Evolutionary conservation across 768 basidiomycete species (phyloP).

Genomic region (Suillus clintonianus): DNA sequence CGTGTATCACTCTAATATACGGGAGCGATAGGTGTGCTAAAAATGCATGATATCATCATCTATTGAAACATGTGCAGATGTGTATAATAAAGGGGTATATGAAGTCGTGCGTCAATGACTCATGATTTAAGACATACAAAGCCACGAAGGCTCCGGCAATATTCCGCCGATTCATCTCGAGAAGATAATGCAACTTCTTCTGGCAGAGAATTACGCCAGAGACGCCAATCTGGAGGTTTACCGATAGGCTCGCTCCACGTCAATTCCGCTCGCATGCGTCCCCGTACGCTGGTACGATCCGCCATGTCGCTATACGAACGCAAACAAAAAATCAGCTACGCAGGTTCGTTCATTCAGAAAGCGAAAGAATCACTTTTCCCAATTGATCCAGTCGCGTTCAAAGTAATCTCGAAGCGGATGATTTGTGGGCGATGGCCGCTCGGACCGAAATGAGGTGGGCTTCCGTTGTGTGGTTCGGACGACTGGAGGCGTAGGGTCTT

Average conservation of each 20-base stretch:
- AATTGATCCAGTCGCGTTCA: constrained; percentile 65
- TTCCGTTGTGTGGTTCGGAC: constrained; percentile 37
- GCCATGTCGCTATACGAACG: constrained; percentile 63
- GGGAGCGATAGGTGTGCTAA: neutral
- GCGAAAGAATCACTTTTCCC: constrained; percentile 57
- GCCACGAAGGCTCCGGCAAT: constrained; percentile 44
- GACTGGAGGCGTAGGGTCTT: constrained; percentile 38
- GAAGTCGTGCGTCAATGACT: neutral
- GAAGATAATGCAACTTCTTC: constrained; percentile 11
- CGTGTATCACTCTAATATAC: neutral
- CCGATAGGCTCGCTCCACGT: constrained; percentile 54
- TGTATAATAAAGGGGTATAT: neutral
- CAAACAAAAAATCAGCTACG: constrained; percentile 9
- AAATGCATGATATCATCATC: neutral
- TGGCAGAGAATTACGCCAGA: constrained; percentile 46
- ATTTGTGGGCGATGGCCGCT: constrained; percentile 21
- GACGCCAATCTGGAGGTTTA: constrained; percentile 51
- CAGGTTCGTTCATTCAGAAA: neutral
- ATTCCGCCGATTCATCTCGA: constrained; percentile 32
- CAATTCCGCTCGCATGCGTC: constrained; percentile 45
- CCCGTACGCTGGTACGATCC: constrained; percentile 66
- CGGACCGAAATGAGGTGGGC: constrained; percentile 15
- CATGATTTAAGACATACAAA: constrained; percentile 53
- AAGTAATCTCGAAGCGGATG: constrained; percentile 58
- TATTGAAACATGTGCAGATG: neutral